These are phyloP conservation scores for Penicillium manginii DNA, from an alignment of 495 filamentous ascomycete species.

Conservation along the genomic window DNA sequence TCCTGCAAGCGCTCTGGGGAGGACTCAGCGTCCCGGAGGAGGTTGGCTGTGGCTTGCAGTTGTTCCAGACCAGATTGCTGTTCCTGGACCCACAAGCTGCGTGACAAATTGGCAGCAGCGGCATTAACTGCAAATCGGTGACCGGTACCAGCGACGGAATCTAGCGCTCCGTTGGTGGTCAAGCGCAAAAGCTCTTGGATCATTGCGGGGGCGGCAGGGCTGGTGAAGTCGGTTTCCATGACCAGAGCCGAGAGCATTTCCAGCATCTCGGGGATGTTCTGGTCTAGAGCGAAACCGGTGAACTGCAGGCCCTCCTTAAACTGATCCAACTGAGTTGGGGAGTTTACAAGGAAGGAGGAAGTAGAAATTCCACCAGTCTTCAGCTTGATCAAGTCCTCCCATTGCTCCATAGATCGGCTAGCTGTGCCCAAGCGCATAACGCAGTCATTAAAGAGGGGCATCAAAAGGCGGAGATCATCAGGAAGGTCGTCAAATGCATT, in stretches of 20 bases:
- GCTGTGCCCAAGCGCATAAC: slow-evolving; percentile 92
- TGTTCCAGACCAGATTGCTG: slow-evolving; percentile 86
- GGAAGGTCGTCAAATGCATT: slow-evolving; percentile 79
- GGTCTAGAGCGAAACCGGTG: slow-evolving; percentile 82
- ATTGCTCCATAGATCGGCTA: slow-evolving; percentile 85
- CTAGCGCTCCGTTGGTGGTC: slow-evolving; percentile 86
- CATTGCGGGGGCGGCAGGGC: slow-evolving; percentile 74
- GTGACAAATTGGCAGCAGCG: slow-evolving; percentile 78
- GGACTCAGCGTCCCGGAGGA: slow-evolving; percentile 58
- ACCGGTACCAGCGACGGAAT: slow-evolving; percentile 84
- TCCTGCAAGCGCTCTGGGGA: slow-evolving; percentile 66
- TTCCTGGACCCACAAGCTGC: slow-evolving; percentile 70
- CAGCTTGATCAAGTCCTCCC: slow-evolving; percentile 92
- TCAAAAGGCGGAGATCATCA: slow-evolving; percentile 78
- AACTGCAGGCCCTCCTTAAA: slow-evolving; percentile 82
- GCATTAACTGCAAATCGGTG: slow-evolving; percentile 82
- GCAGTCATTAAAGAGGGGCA: slow-evolving; percentile 90
- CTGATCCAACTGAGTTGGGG: slow-evolving; percentile 67
- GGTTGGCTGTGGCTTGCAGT: slow-evolving; percentile 76
- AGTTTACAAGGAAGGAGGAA: slow-evolving; percentile 75
- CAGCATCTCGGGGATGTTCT: slow-evolving; percentile 89
- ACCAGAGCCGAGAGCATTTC: slow-evolving; percentile 79
- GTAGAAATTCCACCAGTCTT: slow-evolving; percentile 93
- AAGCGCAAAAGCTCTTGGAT: slow-evolving; percentile 85
- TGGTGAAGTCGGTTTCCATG: slow-evolving; percentile 85